A percentile compares a stretch with the other conserved stretches of the same genome.
These are phyloP conservation scores for Fusarium sterilihyphosum DNA, from an alignment of 2,329 filamentous ascomycete species.

Conservation along the genomic window DNA sequence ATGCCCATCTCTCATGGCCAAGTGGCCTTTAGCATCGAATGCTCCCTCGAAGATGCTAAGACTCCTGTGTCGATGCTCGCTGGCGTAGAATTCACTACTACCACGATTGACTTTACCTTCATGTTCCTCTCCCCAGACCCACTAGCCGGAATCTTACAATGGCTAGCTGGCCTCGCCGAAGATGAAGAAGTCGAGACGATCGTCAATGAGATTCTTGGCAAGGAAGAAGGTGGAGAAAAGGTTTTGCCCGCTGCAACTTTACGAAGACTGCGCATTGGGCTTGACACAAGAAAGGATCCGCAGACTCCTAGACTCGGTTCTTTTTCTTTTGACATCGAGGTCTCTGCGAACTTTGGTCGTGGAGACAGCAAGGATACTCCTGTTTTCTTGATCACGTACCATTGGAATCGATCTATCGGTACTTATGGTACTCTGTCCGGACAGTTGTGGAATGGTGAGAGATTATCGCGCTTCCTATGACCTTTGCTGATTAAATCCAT, in stretches of 20 bases:
- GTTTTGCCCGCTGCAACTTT: background rate
- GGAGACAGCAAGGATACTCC: background rate
- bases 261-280: background rate
- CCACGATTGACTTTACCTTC: background rate
- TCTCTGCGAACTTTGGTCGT: background rate
- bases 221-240: background rate
- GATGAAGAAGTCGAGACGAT: background rate
- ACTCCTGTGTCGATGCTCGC: background rate
- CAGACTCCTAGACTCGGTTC: background rate
- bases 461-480: fast-evolving
- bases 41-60: background rate
- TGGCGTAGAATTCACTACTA: background rate
- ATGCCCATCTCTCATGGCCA: background rate
- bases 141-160: background rate
- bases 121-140: background rate
- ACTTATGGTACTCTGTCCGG: background rate
- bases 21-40: background rate
- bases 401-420: background rate
- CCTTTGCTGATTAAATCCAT: background rate
- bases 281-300: background rate
- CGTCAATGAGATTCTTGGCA: background rate
- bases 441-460: background rate
- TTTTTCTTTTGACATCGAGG: background rate
- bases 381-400: background rate
- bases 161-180: background rate